Conservation (phyloP, 805 yeast species). For the Saturnispora halmiae region DNA sequence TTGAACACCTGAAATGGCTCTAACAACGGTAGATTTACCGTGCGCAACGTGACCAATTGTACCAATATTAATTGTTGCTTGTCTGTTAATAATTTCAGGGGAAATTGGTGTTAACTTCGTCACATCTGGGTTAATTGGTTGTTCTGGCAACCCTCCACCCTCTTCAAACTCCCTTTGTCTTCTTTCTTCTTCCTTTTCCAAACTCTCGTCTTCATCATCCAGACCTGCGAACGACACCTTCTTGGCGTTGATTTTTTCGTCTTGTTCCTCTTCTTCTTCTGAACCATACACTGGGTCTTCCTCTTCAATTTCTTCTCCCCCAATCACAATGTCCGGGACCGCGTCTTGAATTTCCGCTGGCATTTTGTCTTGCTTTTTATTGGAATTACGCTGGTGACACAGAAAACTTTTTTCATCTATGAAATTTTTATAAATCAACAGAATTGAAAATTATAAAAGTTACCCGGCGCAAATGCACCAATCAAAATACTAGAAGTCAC, state of each 20-base stretch:
- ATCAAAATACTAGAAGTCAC: conserved; percentile 28
- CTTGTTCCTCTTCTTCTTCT: conserved; percentile 33
- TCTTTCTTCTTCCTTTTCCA: conserved; percentile 58
- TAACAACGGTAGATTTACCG: conserved; percentile 96
- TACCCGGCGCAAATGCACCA: conserved; percentile 6
- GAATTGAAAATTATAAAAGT: not conserved
- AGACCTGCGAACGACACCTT: conserved; percentile 74
- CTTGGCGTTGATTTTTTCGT: conserved; percentile 44
- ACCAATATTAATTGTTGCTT: conserved; percentile 98
- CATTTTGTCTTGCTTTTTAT: conserved; percentile 32
- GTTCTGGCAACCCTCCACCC: conserved; percentile 98
- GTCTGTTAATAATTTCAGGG: conserved; percentile 95
- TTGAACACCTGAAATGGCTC: conserved; percentile 98
- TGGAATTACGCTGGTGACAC: too few species aligned
- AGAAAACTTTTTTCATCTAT: conserved; percentile 1
- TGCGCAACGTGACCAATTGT: conserved; percentile 99
- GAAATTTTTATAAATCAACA: conserved; percentile 3
- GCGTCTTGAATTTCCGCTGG: conserved; percentile 77
- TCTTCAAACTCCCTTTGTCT: conserved; percentile 85
- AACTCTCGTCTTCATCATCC: conserved; percentile 53
- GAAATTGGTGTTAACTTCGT: conserved; percentile 73
- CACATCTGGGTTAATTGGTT: conserved; percentile 85
- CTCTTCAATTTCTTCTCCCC: conserved; percentile 32
- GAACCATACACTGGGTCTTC: conserved; percentile 29
- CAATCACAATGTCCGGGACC: conserved; percentile 76